Evolutionary conservation across 23 red algal species (phyloP).

Genomic region (Gracilaria caudata): DNA sequence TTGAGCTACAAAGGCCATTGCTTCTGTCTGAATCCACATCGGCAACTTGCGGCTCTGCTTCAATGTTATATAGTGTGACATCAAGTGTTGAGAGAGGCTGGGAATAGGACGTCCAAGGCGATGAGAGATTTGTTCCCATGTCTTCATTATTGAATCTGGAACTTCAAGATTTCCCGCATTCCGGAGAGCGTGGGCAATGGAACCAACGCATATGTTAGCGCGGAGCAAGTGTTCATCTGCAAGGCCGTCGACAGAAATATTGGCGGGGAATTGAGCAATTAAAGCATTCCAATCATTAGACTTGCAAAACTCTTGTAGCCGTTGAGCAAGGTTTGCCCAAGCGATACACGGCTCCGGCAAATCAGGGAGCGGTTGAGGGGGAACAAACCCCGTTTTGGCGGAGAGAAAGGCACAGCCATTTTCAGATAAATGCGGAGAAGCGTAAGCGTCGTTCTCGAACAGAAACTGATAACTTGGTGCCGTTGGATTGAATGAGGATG

Average conservation of each 20-base stretch:
- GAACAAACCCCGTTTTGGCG: not conserved
- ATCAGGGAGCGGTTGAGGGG: not conserved
- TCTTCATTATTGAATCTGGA: not conserved
- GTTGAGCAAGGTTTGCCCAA: not conserved
- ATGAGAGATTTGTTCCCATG: conserved; percentile 6
- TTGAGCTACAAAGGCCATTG: too few species aligned
- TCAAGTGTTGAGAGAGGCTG: not conserved
- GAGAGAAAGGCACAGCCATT: not conserved
- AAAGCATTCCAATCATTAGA: not conserved
- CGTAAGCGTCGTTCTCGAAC: not conserved
- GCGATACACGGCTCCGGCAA: not conserved
- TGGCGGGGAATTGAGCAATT: not conserved
- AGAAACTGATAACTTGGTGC: not conserved
- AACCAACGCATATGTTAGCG: not conserved
- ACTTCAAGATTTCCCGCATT: not conserved
- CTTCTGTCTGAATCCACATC: too few species aligned
- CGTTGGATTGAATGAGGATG: too few species aligned
- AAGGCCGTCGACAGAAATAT: not conserved
- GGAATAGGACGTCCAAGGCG: not conserved
- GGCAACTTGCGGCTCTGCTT: not conserved
- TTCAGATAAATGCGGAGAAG: not conserved
- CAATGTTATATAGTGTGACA: not conserved
- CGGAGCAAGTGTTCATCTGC: conserved; percentile 18
- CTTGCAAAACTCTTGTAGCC: not conserved
- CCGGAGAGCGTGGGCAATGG: not conserved